A percentile compares a stretch with the other conserved stretches of the same genome.
Conservation (phyloP, 805 yeast species). For the Ogataea henricii region DNA sequence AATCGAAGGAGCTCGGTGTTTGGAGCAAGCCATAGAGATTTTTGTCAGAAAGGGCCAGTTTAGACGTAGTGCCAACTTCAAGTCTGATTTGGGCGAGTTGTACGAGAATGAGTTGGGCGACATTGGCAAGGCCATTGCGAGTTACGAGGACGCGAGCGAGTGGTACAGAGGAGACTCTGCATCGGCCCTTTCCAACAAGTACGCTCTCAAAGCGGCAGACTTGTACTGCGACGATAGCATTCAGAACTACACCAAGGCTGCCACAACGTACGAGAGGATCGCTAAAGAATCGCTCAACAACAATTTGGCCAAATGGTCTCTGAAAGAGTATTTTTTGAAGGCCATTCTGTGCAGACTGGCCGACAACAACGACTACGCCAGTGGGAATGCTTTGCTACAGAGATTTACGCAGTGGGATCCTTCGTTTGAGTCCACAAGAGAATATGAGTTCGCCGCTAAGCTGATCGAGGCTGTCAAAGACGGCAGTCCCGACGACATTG, state of each 20-base stretch:
- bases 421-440: constrained; percentile 73
- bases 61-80: constrained; percentile 93
- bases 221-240: constrained; percentile 62
- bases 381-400: constrained; percentile 72
- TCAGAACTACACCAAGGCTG: constrained; percentile 75
- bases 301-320: constrained; percentile 81
- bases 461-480: constrained; percentile 73
- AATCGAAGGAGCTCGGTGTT: constrained; percentile 71
- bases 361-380: constrained; percentile 73
- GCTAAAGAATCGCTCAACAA: constrained; percentile 76
- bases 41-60: constrained; percentile 92
- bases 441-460: constrained; percentile 65
- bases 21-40: constrained; percentile 75
- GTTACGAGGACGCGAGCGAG: constrained; percentile 93
- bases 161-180: constrained; percentile 96
- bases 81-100: constrained; percentile 85
- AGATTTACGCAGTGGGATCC: constrained; percentile 72
- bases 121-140: constrained; percentile 63
- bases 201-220: constrained; percentile 87
- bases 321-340: constrained; percentile 89
- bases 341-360: constrained; percentile 83
- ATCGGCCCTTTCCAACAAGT: constrained; percentile 84
- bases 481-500: constrained; percentile 76
- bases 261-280: constrained; percentile 73
- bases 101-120: constrained; percentile 79